These are phyloP conservation scores for Candida dendrica DNA, from an alignment of 805 yeast species.

Conservation along the genomic window DNA sequence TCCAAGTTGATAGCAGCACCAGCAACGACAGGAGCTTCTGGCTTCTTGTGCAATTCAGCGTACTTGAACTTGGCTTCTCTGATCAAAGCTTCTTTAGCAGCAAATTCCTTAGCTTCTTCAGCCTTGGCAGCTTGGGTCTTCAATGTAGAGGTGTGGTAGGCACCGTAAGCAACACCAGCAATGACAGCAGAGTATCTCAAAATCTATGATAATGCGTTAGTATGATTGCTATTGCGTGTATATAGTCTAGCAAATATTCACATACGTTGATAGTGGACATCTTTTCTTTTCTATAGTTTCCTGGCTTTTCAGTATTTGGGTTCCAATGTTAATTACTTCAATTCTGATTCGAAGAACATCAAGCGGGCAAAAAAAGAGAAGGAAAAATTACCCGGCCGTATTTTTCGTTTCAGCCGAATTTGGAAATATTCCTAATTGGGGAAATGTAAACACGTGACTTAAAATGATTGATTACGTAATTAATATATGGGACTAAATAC, in stretches of 20 bases:
- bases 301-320: background rate
- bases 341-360: too few species aligned
- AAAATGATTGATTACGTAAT: too few species aligned
- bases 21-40: slow-evolving; percentile 32
- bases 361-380: too few species aligned
- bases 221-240: too few species aligned
- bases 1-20: slow-evolving; percentile 60
- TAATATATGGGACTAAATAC: too few species aligned
- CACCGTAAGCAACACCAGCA: slow-evolving; percentile 85
- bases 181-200: slow-evolving; percentile 90
- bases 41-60: slow-evolving; percentile 52
- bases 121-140: slow-evolving; percentile 52
- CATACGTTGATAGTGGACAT: slow-evolving; percentile 48
- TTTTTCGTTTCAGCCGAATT: too few species aligned
- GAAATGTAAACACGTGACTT: too few species aligned
- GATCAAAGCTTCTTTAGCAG: slow-evolving; percentile 66
- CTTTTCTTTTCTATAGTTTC: slow-evolving; percentile 3
- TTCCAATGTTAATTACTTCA: too few species aligned
- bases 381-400: too few species aligned
- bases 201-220: too few species aligned
- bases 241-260: too few species aligned
- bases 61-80: slow-evolving; percentile 85
- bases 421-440: too few species aligned
- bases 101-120: slow-evolving; percentile 51
- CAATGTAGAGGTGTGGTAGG: slow-evolving; percentile 69